Evolutionary conservation across 345 rosid genomes (phyloP), one percentile per base, ranked within the genome.

Genomic region (Euphorbia lathyris): DNA sequence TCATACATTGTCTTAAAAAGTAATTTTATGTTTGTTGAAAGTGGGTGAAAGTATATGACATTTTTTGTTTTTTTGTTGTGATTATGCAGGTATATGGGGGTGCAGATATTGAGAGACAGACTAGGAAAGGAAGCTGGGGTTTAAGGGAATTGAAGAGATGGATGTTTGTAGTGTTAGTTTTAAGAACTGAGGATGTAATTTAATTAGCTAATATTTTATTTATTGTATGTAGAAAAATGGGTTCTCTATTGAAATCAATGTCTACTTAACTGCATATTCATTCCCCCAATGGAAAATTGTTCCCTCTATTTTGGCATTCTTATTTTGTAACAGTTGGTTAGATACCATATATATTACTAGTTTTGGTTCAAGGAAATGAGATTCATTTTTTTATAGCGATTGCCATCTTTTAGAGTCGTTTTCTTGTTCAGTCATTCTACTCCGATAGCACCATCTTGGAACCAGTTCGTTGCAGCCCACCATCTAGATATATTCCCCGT

Each of bases 1-100:
- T 51, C 47, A 7, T 52, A 36, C 20, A 10, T 48, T 48, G n/a
- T 0, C 11, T 17, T 19, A 14, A 48, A 48, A 48, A 43, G 3
- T 47, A 3, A 16, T 47, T 2, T 1, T 16, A 2, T 1, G 3
- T 47, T 47, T 47, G 1, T 47, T 14, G 22, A 19, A 19, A 34
- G 3, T 34, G 7, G 9, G 20, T 0, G 56, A 17, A 51, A 51
- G 1, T 51, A 19, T 5, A 6, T 7, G 8, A 19, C 0, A 5
- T 1, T 3, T 51, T 5, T 1, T 1, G 5, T 48, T 16, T 16
- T 14, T 47, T 69, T 45, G 68, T 69, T 61, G 58, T 68, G 60
- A 66, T 64, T 29, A 2, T 83, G 78, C 90, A 94, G 98, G 81
- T 91, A 94, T 76, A 87, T 89, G 93, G 97, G 95, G 65, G 79